phyloP scores from a whole-genome alignment of 202 grass and related monocot genomes.

The Bolboschoenoplectus hybrid region DNA sequence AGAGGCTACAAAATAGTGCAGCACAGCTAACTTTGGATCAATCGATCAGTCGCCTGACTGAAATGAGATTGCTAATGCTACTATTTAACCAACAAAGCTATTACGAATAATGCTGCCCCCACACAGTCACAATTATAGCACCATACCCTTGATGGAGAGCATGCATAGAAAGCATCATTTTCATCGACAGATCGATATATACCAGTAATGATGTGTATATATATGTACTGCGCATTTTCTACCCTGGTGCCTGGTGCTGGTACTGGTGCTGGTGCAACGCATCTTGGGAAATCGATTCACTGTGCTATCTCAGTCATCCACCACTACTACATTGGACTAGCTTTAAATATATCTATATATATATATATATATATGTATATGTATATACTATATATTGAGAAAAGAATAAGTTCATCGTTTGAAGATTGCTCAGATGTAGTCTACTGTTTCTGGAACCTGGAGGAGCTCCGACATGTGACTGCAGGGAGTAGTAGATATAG shows the following conservation, averaged over 20 bases:
- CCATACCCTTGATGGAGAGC: conserved; percentile 6
- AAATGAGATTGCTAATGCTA: background rate
- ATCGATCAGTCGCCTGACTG: background rate
- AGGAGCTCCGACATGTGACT: conserved; percentile 20
- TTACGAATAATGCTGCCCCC: background rate
- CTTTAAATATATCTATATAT: no score
- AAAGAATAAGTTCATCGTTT: conserved; percentile 3
- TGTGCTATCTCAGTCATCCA: conserved; percentile 39
- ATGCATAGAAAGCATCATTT: conserved; percentile 29
- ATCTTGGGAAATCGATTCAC: conserved; percentile 1
- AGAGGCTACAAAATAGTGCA: conserved; percentile 21
- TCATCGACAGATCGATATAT: background rate
- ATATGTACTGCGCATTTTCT: background rate
- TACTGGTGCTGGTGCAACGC: background rate
- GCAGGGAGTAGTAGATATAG: conserved; percentile 1
- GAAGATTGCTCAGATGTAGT: background rate
- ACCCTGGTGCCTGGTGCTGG: background rate
- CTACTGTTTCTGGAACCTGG: background rate
- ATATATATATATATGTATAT: no score
- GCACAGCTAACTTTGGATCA: conserved; percentile 9
- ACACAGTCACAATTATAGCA: background rate
- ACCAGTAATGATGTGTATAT: background rate
- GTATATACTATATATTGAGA: background rate
- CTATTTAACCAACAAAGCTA: conserved; percentile 20
- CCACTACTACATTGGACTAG: background rate